Conservation (phyloP, 495 filamentous ascomycete species). For the Penicillium longicatenatum region DNA sequence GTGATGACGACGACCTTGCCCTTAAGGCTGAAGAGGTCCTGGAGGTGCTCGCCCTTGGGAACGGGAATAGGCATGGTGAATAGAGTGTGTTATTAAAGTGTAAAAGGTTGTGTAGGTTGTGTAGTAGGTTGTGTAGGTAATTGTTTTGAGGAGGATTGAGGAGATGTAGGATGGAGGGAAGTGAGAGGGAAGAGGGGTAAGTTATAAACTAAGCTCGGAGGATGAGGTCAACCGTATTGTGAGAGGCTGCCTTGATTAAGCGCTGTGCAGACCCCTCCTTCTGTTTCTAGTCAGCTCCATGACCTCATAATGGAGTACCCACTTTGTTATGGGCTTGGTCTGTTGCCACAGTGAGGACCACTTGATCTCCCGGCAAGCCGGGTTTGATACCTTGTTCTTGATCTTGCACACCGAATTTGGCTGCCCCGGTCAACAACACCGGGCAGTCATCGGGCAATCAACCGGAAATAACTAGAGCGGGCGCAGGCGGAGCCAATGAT, state of each 20-base stretch:
- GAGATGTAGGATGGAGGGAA: background rate
- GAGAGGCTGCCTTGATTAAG: conserved; percentile 6
- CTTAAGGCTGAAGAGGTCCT: conserved; percentile 70
- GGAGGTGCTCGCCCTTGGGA: conserved; percentile 57
- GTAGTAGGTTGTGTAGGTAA: background rate
- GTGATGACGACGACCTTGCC: conserved; percentile 74
- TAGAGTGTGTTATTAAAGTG: background rate
- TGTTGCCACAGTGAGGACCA: background rate
- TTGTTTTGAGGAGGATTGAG: background rate
- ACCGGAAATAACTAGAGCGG: conserved; percentile 1
- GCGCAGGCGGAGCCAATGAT: conserved; percentile 2
- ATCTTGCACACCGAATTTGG: background rate
- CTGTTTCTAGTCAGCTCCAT: background rate
- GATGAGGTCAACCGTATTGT: background rate
- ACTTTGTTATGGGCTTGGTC: background rate
- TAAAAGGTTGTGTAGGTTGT: background rate
- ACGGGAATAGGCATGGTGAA: conserved; percentile 54
- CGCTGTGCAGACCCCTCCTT: background rate
- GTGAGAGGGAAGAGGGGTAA: background rate
- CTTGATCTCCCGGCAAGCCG: background rate
- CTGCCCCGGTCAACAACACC: background rate
- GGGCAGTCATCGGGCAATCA: conserved; percentile 1
- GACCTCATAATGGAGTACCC: conserved; percentile 10
- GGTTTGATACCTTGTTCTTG: background rate
- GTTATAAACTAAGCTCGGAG: background rate